Evolutionary conservation across 2,329 filamentous ascomycete genomes (phyloP), one percentile per base, ranked within the genome.

Genomic region (Stemphylium beticola): DNA sequence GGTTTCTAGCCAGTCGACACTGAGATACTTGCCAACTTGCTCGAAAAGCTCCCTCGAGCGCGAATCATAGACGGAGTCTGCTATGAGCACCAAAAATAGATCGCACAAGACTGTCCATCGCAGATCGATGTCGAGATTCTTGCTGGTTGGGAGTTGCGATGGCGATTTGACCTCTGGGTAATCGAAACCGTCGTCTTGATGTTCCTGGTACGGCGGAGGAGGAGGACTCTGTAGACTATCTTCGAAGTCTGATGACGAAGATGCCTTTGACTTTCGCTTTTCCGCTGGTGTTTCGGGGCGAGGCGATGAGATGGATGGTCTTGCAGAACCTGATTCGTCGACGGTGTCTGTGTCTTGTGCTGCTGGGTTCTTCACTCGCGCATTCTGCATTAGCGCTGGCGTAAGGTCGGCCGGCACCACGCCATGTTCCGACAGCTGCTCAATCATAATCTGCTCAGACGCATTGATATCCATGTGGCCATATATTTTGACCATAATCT

Each of bases 71-170:
- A 90, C 83, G 0, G 92, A 95, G 75, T 98, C 93, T n/a, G 93
- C 91, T 65, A 99, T 93, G n/a, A 99, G 83, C 4, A 97, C 87
- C 4, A 99, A 83, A 73, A 99, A 99, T 4, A 99, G 79, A 75
- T 99, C 95, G 72, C 95, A 99, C 2, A 99, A 84, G 0, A 98
- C 90, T 0, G 95, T 99, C 95, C 95, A 99, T 15, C 95, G 87
- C 49, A 99, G 83, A 74, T 99, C 95, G 54, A 99, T 96, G 69
- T 98, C 93, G 54, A 99, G 90, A 64, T 91, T 95, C 51, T 88
- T 85, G 1, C 89, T 91, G 3, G 85, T 86, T 0, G 91, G 90
- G 59, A 98, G 82, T 68, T 97, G 88, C 1, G 91, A 92, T 0
- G 92, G 92, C 0, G 86, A 92, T 65, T 89, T 88, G 15, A 96